Base-by-base conservation (phyloP, 306 rosid genomes). In the Rosa multiflora region DNA sequence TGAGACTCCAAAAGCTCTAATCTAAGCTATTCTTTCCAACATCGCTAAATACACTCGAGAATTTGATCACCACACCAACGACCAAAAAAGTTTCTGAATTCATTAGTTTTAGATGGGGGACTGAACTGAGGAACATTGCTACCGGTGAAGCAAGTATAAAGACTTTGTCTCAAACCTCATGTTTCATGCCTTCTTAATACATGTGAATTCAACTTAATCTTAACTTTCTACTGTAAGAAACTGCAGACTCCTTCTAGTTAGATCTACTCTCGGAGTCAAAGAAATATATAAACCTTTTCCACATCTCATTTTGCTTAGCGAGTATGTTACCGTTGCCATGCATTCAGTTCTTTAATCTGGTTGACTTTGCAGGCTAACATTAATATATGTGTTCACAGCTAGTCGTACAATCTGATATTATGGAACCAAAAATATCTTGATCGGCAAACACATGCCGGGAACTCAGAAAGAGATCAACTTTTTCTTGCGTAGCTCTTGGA, bases 291-390 rank as follows among this genome's bases (percentile, higher is more conserved):
- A 81, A 56, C 26, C n/a, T 32, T 35, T 40, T 39, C 40, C 26
- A 44, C 37, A 6, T 43, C 71, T 21, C 63, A 5, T 39, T 83
- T 83, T 64, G 48, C 78, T 70, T 62, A 13, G 71, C 74, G 42
- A 35, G 66, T 43, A 18, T 70, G 78, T 62, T 62, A 70, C 78
- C 83, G 81, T 79, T 72, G 13, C 10, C 68, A 17, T 70, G 58
- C 70, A 75, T 43, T 14, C 52, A 56, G 44, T 56, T 42, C 59
- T 17, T 37, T 26, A 73, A 73, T 40, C 23, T 37, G 21, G 83
- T 74, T 78, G 86, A 78, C 86, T 78, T 74, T 9, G 61, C n/a
- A 11, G 70, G 62, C 51, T 1, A 26, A 23, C 23, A 52, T 1
- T 66, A 51, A 53, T 53, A 48, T 32, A 48, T 55, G 35, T 12